Percentiles rank a stretch among this genome's conserved stretches.
phyloP scores from a whole-genome alignment of 768 basidiomycete genomes.

The Strobilomyces dryophilus region DNA sequence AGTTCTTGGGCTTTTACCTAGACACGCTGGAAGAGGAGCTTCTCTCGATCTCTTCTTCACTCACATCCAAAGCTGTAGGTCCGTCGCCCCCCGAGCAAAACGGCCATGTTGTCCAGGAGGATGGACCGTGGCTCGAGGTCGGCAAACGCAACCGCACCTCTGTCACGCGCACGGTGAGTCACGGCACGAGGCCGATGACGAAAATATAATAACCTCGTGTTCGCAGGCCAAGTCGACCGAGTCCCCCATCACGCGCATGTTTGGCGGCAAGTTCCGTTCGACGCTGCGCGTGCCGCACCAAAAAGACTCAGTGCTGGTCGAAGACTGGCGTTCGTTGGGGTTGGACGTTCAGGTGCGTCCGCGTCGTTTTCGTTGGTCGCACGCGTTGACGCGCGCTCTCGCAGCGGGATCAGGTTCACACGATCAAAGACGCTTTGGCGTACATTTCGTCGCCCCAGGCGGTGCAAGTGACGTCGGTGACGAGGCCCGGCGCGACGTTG shows the following conservation, averaged over 20 bases:
- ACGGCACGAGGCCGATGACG: constrained; percentile 2
- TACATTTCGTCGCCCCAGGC: constrained; percentile 76
- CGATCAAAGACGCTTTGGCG: constrained; percentile 78
- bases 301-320: constrained; percentile 82
- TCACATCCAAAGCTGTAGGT: constrained; percentile 38
- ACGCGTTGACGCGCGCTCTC: not conserved
- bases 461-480: constrained; percentile 63
- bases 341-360: constrained; percentile 78
- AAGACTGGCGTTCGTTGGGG: constrained; percentile 87
- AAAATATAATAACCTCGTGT: not conserved
- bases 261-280: constrained; percentile 89
- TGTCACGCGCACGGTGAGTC: constrained; percentile 72
- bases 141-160: constrained; percentile 82
- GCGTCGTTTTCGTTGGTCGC: not conserved
- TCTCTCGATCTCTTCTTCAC: constrained; percentile 54
- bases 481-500: constrained; percentile 52
- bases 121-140: constrained; percentile 90
- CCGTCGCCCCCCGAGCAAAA: constrained; percentile 11
- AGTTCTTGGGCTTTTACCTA: constrained; percentile 96
- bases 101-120: constrained; percentile 33
- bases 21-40: constrained; percentile 95
- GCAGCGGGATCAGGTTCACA: constrained; percentile 68
- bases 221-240: constrained; percentile 71
- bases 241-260: constrained; percentile 87
- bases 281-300: constrained; percentile 77